A percentile compares a stretch with the other conserved stretches of the same genome.
These are phyloP conservation scores for Epicoccum nigrum DNA, from an alignment of 2,329 filamentous ascomycete genomes.

Conservation along the genomic window DNA sequence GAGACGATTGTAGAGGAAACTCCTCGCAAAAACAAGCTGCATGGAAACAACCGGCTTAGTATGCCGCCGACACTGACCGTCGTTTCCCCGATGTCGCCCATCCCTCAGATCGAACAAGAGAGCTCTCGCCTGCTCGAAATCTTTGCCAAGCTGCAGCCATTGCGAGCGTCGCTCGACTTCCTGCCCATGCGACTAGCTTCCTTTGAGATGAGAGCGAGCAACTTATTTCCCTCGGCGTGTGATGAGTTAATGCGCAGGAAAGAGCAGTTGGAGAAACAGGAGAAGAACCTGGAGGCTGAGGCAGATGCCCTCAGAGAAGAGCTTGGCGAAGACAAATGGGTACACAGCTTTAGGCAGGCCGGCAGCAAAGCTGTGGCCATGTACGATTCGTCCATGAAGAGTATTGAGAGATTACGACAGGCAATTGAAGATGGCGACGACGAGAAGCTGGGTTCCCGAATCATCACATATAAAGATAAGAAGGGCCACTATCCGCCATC, in stretches of 20 bases:
- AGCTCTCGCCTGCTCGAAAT: constrained; percentile 87
- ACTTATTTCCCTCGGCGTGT: constrained; percentile 86
- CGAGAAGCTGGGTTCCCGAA: constrained; percentile 65
- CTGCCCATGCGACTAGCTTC: constrained; percentile 90
- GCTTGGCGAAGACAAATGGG: constrained; percentile 93
- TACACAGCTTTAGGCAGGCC: constrained; percentile 92
- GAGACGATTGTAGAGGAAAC: constrained; percentile 93
- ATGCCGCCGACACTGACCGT: constrained; percentile 65
- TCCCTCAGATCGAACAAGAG: constrained; percentile 68
- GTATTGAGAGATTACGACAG: constrained; percentile 80
- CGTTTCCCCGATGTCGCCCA: constrained; percentile 64
- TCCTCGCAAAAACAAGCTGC: constrained; percentile 62
- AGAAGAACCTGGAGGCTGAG: constrained; percentile 86
- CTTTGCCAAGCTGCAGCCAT: constrained; percentile 93
- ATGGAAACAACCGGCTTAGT: constrained; percentile 71
- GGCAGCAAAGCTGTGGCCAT: constrained; percentile 93
- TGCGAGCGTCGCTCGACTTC: constrained; percentile 92
- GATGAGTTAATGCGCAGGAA: constrained; percentile 82
- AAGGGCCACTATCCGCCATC: constrained; percentile 92
- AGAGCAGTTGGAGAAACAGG: constrained; percentile 77
- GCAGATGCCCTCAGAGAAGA: constrained; percentile 86
- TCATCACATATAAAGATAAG: constrained; percentile 94
- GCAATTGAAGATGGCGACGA: constrained; percentile 77
- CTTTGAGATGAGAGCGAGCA: constrained; percentile 78
- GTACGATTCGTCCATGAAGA: constrained; percentile 92